Evolutionary conservation across 1,284 basidiomycete genomes (phyloP).

Genomic region (Rhodotorula sp.): DNA sequence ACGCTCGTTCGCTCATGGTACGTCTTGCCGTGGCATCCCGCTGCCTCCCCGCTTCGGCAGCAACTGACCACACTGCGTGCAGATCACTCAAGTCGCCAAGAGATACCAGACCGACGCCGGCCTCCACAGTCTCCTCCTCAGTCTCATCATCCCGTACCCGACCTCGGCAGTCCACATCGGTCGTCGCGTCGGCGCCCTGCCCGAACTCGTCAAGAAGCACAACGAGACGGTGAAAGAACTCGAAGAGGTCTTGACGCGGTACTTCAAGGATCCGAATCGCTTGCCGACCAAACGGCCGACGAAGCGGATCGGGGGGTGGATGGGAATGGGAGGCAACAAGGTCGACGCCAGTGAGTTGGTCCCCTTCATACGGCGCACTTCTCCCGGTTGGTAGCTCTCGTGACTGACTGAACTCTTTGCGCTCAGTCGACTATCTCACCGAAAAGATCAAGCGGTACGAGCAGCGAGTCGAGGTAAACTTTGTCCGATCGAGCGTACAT

Average conservation of each 20-base stretch:
- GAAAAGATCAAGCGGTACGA: slow-evolving; percentile 63
- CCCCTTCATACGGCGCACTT: slow-evolving; percentile 14
- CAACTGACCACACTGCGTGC: not conserved
- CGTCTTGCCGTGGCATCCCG: slow-evolving; percentile 7
- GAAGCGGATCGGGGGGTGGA: slow-evolving; percentile 66
- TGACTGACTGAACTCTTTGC: not conserved
- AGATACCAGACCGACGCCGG: slow-evolving; percentile 74
- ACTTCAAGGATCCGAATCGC: slow-evolving; percentile 70
- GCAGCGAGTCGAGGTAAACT: slow-evolving; percentile 63
- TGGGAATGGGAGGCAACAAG: slow-evolving; percentile 72
- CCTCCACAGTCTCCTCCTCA: slow-evolving; percentile 50
- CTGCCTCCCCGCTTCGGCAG: not conserved
- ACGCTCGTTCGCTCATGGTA: slow-evolving; percentile 68
- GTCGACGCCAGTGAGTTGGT: slow-evolving; percentile 47
- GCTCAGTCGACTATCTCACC: slow-evolving; percentile 64
- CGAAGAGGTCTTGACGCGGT: slow-evolving; percentile 76
- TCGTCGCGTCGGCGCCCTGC: slow-evolving; percentile 68
- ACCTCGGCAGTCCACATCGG: slow-evolving; percentile 80
- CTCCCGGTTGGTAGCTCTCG: not conserved
- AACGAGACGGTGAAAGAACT: slow-evolving; percentile 80
- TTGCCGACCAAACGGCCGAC: slow-evolving; percentile 71
- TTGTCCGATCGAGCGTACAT: slow-evolving; percentile 48
- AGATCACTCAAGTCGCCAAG: slow-evolving; percentile 67
- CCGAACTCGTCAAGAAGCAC: slow-evolving; percentile 72
- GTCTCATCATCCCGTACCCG: slow-evolving; percentile 65